Base-by-base conservation (phyloP, 2,329 filamentous ascomycete genomes). In the Cryphonectria naterciae region DNA sequence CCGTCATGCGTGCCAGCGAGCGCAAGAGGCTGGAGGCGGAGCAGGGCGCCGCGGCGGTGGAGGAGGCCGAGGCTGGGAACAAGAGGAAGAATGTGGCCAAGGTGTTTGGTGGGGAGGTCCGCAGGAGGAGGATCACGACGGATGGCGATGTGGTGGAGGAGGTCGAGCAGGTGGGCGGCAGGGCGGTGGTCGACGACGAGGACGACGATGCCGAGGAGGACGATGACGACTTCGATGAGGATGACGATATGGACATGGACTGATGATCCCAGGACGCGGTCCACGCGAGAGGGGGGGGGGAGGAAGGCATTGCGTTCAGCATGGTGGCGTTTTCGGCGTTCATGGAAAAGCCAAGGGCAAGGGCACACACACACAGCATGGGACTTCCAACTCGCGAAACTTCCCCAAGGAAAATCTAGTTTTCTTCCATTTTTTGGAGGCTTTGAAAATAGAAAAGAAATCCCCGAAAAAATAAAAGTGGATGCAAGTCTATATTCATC, bases 1-100 rank as follows among this genome's bases (percentile, higher is more conserved):
- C 93, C 76, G 88, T 88, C 79, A 85, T 92, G 80, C 85, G 89
- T 76, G 88, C 87, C 77, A 88, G 85, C 81, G 89, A 91, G 85
- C 75, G 79, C 66, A 79, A 77, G 37, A 71, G 79, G 68, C 74
- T 68, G 43, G 73, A 75, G 69, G 74, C 78, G 70, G 78, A 81
- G 70, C 78, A 81, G 74, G 81, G 81, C 76, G 78, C 37, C 37
- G 37, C 37, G 8, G 37, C 79, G 73, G 76, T 78, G 71, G 74
- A 77, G 72, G 79, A 81, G 74, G 76, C 79, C 70, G 75, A 75
- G 70, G 76, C 74, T 68, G 73, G 70, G 19, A 64, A 72, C 19
- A 71, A 70, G 69, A 74, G 78, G 75, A 78, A 76, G 76, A 76
- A 73, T 58, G 67, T 68, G 52, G 74, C 69, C 75, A 80, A 78